phyloP scores from a whole-genome alignment of 2,329 filamentous ascomycete species.

The Verticillium klebahnii region DNA sequence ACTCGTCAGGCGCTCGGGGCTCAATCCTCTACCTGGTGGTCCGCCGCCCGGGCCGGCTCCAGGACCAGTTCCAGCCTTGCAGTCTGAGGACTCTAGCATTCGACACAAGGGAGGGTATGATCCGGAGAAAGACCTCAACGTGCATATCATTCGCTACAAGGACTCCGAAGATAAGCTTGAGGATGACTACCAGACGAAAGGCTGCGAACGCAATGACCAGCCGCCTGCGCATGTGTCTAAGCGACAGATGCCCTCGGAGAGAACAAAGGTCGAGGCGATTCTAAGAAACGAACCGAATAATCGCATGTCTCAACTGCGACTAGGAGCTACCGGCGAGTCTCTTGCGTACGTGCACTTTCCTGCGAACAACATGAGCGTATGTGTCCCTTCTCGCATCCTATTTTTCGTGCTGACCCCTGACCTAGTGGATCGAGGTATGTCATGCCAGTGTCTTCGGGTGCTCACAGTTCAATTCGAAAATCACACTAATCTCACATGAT shows the following conservation, averaged over 20 bases:
- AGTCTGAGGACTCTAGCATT: not conserved
- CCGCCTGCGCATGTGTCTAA: not conserved
- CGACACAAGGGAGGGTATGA: not conserved
- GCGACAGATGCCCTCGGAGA: not conserved
- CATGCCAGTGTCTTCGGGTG: not conserved
- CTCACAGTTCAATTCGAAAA: not conserved
- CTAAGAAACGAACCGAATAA: not conserved
- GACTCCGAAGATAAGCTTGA: not conserved
- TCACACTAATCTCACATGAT: not conserved
- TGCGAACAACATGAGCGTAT: slow-evolving; percentile 26
- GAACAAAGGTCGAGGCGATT: not conserved
- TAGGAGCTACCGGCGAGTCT: not conserved
- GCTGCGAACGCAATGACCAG: not conserved
- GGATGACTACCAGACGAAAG: not conserved
- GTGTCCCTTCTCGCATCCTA: not conserved
- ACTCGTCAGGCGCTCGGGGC: not conserved
- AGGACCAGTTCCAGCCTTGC: not conserved
- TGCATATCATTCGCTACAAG: slow-evolving; percentile 2
- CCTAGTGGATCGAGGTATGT: slow-evolving; percentile 11
- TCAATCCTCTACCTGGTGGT: not conserved
- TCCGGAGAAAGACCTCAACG: slow-evolving; percentile 1
- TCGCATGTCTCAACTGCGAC: not conserved
- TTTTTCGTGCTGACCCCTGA: not conserved
- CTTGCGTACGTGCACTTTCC: slow-evolving; percentile 24
- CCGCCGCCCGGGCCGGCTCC: not conserved